These are phyloP conservation scores for Oryza meyeriana DNA, from an alignment of 176 grass and related monocot genomes.

Conservation along the genomic window DNA sequence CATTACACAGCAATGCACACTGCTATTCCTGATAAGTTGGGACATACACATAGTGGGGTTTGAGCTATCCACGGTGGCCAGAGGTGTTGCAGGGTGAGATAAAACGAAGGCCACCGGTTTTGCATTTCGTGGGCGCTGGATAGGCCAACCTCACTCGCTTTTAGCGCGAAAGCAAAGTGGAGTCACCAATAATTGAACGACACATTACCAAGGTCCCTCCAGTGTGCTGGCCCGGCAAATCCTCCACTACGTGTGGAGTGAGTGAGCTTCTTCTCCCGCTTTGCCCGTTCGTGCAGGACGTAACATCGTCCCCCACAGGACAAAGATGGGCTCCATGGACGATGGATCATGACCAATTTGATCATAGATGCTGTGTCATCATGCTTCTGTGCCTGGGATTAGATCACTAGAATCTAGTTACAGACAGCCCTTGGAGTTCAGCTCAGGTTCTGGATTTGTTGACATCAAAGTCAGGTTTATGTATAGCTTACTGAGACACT, in stretches of 20 bases:
- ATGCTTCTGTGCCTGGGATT: neutral
- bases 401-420: neutral
- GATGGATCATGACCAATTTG: neutral
- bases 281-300: neutral
- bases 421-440: neutral
- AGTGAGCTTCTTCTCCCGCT: neutral
- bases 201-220: neutral
- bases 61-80: neutral
- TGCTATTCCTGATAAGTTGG: conserved; percentile 14
- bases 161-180: conserved; percentile 18
- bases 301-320: neutral
- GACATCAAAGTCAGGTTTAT: neutral
- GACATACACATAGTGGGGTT: neutral
- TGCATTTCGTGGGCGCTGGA: neutral
- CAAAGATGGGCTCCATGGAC: neutral
- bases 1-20: neutral
- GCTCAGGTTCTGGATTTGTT: neutral
- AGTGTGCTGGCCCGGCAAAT: neutral
- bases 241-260: conserved; percentile 31
- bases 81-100: neutral
- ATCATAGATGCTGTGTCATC: neutral
- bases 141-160: conserved; percentile 16
- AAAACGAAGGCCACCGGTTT: conserved; percentile 14
- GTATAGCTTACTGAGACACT: neutral
- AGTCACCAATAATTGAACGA: conserved; percentile 40